Percentiles rank a stretch among this genome's conserved stretches.
Evolutionary conservation across 345 rosid species (phyloP).

Genomic region (Moricandia moricandioides): DNA sequence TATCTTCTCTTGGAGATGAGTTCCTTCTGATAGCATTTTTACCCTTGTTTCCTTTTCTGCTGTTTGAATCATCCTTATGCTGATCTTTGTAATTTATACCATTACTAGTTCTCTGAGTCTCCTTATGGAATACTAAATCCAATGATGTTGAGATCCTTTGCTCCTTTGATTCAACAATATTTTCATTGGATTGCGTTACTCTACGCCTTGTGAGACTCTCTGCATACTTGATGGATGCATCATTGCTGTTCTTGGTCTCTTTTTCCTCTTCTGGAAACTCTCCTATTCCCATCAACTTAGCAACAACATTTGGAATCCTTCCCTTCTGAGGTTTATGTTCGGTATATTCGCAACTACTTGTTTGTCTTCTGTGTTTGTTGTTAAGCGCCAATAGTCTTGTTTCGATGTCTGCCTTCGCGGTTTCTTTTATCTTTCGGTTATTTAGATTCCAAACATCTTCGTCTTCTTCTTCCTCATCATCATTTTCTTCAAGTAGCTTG

Average conservation of each 20-base stretch:
- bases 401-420: conserved; percentile 47
- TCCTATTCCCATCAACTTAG: conserved; percentile 82
- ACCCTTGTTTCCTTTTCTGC: conserved; percentile 36
- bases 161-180: conserved; percentile 14
- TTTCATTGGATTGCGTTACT: conserved; percentile 36
- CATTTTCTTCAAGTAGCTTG: conserved; percentile 64
- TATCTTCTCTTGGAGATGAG: conserved; percentile 38
- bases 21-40: conserved; percentile 28
- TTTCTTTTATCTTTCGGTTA: conserved; percentile 39
- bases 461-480: conserved; percentile 51
- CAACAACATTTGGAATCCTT: conserved; percentile 80
- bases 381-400: conserved; percentile 49
- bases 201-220: conserved; percentile 30
- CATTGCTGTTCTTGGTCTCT: conserved; percentile 28
- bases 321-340: conserved; percentile 49
- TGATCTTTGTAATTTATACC: conserved; percentile 39
- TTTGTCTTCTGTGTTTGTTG: conserved; percentile 29
- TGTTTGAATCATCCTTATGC: conserved; percentile 37
- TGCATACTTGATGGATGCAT: conserved; percentile 1
- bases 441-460: conserved; percentile 20
- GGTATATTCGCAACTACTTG: conserved; percentile 29
- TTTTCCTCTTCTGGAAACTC: conserved; percentile 59
- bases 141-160: conserved; percentile 31
- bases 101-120: conserved; percentile 33
- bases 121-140: conserved; percentile 36